A percentile compares a stretch with the other conserved stretches of the same genome.
phyloP scores from a whole-genome alignment of 441 rosid genomes.

The Metrosideros polymorpha region DNA sequence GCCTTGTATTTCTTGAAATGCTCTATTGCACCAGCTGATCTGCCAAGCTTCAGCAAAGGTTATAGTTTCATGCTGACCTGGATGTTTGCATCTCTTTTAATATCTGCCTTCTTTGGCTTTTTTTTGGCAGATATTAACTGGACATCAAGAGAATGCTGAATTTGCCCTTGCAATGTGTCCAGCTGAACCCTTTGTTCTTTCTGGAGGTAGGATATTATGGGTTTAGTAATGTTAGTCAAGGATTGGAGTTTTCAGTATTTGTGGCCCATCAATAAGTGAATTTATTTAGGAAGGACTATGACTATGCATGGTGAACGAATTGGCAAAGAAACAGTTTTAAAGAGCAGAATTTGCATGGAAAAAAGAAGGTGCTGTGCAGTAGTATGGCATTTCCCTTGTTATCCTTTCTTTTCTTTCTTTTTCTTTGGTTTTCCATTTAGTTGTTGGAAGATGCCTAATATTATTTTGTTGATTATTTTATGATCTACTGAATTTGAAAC shows the following conservation, averaged over 20 bases:
- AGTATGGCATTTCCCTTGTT: neutral
- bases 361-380: neutral
- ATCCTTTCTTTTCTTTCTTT: neutral
- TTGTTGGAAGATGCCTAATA: neutral
- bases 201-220: conserved; percentile 67
- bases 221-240: neutral
- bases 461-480: neutral
- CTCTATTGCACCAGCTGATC: neutral
- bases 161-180: conserved; percentile 99
- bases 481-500: neutral
- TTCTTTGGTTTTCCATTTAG: neutral
- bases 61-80: neutral
- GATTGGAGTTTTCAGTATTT: neutral
- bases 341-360: neutral
- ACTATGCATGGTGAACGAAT: neutral
- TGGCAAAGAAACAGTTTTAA: neutral
- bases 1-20: neutral
- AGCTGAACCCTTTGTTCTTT: conserved; percentile 91
- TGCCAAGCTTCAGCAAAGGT: neutral
- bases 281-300: neutral
- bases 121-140: conserved; percentile 74
- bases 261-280: neutral
- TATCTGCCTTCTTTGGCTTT: neutral
- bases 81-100: neutral
- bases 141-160: conserved; percentile 98